Conservation (phyloP, 495 filamentous ascomycete species). For the Xylaria grammica region DNA sequence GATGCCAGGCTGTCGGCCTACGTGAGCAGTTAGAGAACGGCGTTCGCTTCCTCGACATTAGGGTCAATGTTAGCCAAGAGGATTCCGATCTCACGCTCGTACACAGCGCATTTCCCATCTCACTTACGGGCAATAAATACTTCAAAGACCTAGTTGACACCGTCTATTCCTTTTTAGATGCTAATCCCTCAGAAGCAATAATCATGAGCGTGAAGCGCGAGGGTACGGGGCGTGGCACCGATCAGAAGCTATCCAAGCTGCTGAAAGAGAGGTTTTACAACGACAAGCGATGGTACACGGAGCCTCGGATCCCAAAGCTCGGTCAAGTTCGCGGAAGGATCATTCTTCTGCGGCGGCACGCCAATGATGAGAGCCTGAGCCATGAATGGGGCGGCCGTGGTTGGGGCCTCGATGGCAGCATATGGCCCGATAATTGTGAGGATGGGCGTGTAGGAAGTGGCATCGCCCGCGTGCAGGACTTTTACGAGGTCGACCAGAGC, state of each 20-base stretch:
- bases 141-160: conserved; percentile 73
- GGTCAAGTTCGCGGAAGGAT: conserved; percentile 83
- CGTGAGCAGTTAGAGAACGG: conserved; percentile 84
- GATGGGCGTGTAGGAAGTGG: conserved; percentile 74
- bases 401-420: conserved; percentile 81
- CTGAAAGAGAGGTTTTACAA: conserved; percentile 72
- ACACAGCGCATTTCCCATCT: conserved; percentile 53
- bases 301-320: conserved; percentile 78
- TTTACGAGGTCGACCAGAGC: conserved; percentile 83
- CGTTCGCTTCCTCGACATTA: conserved; percentile 92
- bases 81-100: conserved; percentile 71
- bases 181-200: conserved; percentile 79
- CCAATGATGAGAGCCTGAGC: conserved; percentile 63
- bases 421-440: conserved; percentile 89
- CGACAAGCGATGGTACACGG: conserved; percentile 74
- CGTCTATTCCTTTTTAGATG: conserved; percentile 74
- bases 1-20: conserved; percentile 84
- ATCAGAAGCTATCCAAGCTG: conserved; percentile 76
- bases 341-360: conserved; percentile 83
- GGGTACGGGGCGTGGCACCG: conserved; percentile 78
- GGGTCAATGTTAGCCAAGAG: conserved; percentile 70
- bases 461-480: conserved; percentile 88
- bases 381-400: conserved; percentile 65
- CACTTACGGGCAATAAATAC: conserved; percentile 63
- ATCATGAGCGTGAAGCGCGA: conserved; percentile 92